Conservation (phyloP, 345 rosid species). For the Populus pruinosa region DNA sequence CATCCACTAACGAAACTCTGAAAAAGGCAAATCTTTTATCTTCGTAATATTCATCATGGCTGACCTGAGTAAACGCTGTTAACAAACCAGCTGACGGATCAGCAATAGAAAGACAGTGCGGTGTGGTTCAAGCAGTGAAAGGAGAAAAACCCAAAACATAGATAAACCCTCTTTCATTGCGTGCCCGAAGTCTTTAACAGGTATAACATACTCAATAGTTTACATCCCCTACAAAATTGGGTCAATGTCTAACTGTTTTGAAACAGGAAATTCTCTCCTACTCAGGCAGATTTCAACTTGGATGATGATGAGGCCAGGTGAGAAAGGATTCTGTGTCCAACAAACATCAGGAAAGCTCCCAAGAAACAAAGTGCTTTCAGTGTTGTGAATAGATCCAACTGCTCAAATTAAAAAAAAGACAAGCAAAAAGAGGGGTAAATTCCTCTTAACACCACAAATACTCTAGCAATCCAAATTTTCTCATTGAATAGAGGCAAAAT, state of each 20-base stretch:
- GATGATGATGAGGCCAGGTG: constrained; percentile 70
- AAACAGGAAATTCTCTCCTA: not conserved
- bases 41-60: not conserved
- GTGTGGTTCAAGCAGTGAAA: not conserved
- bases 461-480: not conserved
- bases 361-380: constrained; percentile 67
- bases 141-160: not conserved
- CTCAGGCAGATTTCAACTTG: constrained; percentile 70
- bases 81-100: not conserved
- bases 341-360: constrained; percentile 78
- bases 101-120: not conserved
- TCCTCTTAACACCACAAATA: not conserved
- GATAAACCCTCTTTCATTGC: not conserved
- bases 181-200: not conserved
- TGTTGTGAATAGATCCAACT: constrained; percentile 95
- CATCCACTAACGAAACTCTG: not conserved
- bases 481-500: not conserved
- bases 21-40: not conserved
- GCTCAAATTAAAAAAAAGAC: constrained; percentile 10
- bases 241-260: not conserved
- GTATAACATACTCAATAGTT: not conserved
- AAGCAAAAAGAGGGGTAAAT: not conserved
- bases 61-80: no score
- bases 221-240: constrained; percentile 16
- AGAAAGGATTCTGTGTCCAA: constrained; percentile 84